Percentiles rank a stretch among this genome's conserved stretches.
Conservation (phyloP, 2,329 filamentous ascomycete genomes). For the Scedosporium dehoogii region DNA sequence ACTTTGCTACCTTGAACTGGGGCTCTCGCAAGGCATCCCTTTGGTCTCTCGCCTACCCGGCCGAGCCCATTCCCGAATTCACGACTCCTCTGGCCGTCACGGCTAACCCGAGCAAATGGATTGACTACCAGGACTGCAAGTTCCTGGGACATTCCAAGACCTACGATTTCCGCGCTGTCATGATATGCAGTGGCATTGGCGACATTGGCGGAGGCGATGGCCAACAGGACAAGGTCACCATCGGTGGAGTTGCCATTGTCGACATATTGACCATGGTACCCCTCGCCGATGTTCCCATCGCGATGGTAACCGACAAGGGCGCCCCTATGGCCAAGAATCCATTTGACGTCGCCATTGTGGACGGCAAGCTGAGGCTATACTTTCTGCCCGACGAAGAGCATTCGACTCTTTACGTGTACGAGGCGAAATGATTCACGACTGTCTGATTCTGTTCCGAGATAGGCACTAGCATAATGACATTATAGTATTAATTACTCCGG, state of each 20-base stretch:
- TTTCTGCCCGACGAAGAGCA: slow-evolving; percentile 36
- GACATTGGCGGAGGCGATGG: slow-evolving; percentile 16
- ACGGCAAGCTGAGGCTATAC: slow-evolving; percentile 34
- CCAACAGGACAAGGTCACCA: slow-evolving; percentile 14
- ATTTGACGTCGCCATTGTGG: slow-evolving; percentile 32
- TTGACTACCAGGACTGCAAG: slow-evolving; percentile 44
- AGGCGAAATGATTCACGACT: slow-evolving; percentile 19
- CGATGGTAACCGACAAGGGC: slow-evolving; percentile 27
- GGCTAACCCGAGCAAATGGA: slow-evolving; percentile 31
- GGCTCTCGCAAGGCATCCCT: slow-evolving; percentile 29
- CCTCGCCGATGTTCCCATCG: slow-evolving; percentile 34
- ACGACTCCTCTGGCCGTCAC: slow-evolving; percentile 11
- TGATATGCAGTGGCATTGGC: slow-evolving; percentile 37
- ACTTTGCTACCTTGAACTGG: slow-evolving; percentile 34
- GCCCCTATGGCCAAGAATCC: slow-evolving; percentile 36
- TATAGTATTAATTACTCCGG: too few relatives aligned
- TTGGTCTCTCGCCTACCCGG: slow-evolving; percentile 19
- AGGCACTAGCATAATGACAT: neutral
- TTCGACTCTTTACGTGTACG: slow-evolving; percentile 36
- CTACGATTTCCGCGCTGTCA: slow-evolving; percentile 27
- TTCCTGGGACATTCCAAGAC: slow-evolving; percentile 30
- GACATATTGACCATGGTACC: slow-evolving; percentile 33
- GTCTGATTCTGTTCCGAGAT: neutral
- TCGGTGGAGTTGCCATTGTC: slow-evolving; percentile 38
- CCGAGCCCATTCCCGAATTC: neutral